Base-by-base conservation (phyloP, 2,329 filamentous ascomycete species). In the Cercospora berteroae region DNA sequence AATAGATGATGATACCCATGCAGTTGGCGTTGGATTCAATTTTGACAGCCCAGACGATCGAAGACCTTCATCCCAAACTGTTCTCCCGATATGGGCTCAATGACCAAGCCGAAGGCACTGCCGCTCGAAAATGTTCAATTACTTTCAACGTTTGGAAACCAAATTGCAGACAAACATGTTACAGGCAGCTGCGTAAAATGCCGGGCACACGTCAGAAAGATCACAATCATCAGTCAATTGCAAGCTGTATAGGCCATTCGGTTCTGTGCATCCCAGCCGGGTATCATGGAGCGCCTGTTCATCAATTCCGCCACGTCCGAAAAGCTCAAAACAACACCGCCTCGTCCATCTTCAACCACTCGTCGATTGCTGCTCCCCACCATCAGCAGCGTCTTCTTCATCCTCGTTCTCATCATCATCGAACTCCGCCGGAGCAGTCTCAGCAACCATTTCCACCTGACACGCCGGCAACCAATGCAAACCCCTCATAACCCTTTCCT, bases 401-500 rank as follows among this genome's bases (percentile, higher is more conserved):
- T 48, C 42, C 3, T 48, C 18, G 3, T 48, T 3, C 9, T 23
- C 44, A 2, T 13, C 44, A 13, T 48, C 44, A n/a, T 44, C 33
- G 36, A 44, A n/a, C 3, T 60, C 58, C 4, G 58, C 18, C 4
- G 60, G 44, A 27, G 31, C 60, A 33, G 27, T 36, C 44, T 36
- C 60, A 25, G 27, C 20, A 20, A 60, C 29, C 39, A 62, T 52
- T 13, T 62, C 59, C 2, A 44, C 48, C 48, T 63, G 60, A 36
- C 16, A 36, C 18, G 36, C 63, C 5, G 61, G 64, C 48, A 67
- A 58, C 66, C 64, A 68, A 44, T 67, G 52, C 64, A 67, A 63
- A 8, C 66, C 69, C 29, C 69, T 64, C 42, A 70, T 62, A 8
- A 70, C 60, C 39, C 57, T 64, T 50, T 70, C 64, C 33, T 66